These are phyloP conservation scores for Scleroderma bovista DNA, from an alignment of 768 basidiomycete genomes.

Conservation along the genomic window DNA sequence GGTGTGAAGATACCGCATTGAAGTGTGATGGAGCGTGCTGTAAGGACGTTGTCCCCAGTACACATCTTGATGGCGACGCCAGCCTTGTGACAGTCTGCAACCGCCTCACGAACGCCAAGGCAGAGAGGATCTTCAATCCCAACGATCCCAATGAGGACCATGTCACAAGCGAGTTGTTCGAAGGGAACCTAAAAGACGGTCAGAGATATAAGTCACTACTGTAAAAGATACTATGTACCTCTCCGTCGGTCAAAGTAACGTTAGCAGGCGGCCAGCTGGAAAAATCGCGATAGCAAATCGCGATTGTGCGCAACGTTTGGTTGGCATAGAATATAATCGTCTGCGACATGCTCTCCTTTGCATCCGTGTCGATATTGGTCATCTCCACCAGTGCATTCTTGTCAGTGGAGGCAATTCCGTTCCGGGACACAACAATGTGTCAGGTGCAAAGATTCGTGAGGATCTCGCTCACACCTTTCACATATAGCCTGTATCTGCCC, in stretches of 20 bases:
- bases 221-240: constrained; percentile 40
- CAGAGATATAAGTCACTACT: constrained; percentile 2
- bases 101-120: constrained; percentile 83
- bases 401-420: constrained; percentile 10
- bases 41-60: constrained; percentile 95
- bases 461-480: constrained; percentile 96
- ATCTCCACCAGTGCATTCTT: constrained; percentile 43
- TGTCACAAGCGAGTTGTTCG: constrained; percentile 58
- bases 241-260: constrained; percentile 36
- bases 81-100: constrained; percentile 79
- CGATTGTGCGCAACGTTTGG: constrained; percentile 91
- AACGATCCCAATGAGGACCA: constrained; percentile 84
- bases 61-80: constrained; percentile 98
- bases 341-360: constrained; percentile 76
- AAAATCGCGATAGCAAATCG: constrained; percentile 89
- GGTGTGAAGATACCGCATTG: constrained; percentile 95
- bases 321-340: constrained; percentile 99
- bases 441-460: constrained; percentile 68
- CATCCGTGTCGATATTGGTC: constrained; percentile 55
- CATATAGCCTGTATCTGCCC: constrained; percentile 60
- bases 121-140: constrained; percentile 98
- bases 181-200: constrained; percentile 51
- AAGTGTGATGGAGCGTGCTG: constrained; percentile 90
- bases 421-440: constrained; percentile 62
- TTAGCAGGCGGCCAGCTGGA: constrained; percentile 75